Base-by-base conservation (phyloP, 2,329 filamentous ascomycete genomes). In the Paracoccidioides lutzii region DNA sequence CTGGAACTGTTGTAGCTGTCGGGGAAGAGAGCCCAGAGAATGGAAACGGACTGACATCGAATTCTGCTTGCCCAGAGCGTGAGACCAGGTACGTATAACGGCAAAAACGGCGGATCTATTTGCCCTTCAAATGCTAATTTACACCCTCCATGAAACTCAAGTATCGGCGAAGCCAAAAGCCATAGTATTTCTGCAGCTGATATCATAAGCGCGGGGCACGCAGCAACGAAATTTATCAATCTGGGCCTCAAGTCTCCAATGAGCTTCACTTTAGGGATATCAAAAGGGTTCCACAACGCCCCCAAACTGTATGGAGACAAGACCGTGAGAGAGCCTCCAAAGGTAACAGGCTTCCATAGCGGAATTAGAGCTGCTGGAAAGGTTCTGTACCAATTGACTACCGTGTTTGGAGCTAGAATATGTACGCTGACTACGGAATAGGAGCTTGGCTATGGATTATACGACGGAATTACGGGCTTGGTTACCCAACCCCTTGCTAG, bases 241-340 rank as follows among this genome's bases (percentile, higher is more conserved):
- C 83, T 86, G n/a, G 81, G 87, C 4, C 76, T 91, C 57, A 88
- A 87, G 62, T 84, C 85, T 1, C 90, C 90, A 0, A 85, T 93
- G 78, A 88, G 95, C 67, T 85, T 95, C 60, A 88, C 87, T 43
- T 72, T 95, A 44, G 87, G 87, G 0, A 72, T 95, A 41, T 86
- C 90, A 0, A 87, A 86, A 68, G 90, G 90, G 0, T 94, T 95
- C 67, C 85, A 91, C 66, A 95, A 95, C 63, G 85, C 87, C 5
- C 90, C 90, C 0, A 84, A 81, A 61, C 74, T 95, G 0, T 95
- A 95, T 66, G 87, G 90, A 44, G 90, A 95, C 63, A 82, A 88
- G 1, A 90, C 84, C 0, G 83, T 95, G 0, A 79, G 88, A 7
- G 84, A 85, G n/a, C 75, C 80, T 0, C 85, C 89, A 57, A 88